Base-by-base conservation (phyloP, 371 early-diverging fungal genomes). In the Amoeboaphelidium protococcarum region DNA sequence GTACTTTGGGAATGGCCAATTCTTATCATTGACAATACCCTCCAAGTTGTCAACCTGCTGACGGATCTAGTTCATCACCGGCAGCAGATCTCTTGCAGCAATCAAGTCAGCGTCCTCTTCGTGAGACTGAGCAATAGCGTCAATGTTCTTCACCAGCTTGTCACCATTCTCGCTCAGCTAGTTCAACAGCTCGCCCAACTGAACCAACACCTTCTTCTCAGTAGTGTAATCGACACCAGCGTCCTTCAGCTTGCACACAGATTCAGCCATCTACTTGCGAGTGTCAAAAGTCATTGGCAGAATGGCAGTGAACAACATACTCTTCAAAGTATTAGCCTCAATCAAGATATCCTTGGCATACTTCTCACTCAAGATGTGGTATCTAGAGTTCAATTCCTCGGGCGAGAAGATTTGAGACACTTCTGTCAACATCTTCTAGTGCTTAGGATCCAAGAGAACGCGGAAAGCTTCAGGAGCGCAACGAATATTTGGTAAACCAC, bases 1-100 rank as follows among this genome's bases (percentile, higher is more conserved):
- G 76, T 89, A 90, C 68, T 83, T 88, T 67, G 95, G 95, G 65
- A 81, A 71, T 41, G 88, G 84, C 82, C 88, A 94, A 63, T 64
- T 67, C 72, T 79, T 83, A 69, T 90, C 89, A 23, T 80, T 72
- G 20, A 82, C 73, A 24, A 72, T 52, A 40, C 63, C 56, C 65
- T 94, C 91, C 42, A 91, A 65, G 23, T 54, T 55, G 52, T 94
- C 91, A 40, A 80, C 73, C 25, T 64, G 61, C 6, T 50, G 57
- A 54, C 95, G 77, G 46, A 77, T 72, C 13, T 58, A 56, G 47
- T 76, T 72, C 68, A 94, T 75, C 45, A 69, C 60, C 13, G 76
- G 74, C 20, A 74, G 52, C 26, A 94, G 59, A 45, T 64, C 51
- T 16, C 60, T 57, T 46, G 66, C 59, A 42, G 77, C 78, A 31